These are phyloP conservation scores for Syzygium aqueum DNA, from an alignment of 345 rosid genomes.

Conservation along the genomic window DNA sequence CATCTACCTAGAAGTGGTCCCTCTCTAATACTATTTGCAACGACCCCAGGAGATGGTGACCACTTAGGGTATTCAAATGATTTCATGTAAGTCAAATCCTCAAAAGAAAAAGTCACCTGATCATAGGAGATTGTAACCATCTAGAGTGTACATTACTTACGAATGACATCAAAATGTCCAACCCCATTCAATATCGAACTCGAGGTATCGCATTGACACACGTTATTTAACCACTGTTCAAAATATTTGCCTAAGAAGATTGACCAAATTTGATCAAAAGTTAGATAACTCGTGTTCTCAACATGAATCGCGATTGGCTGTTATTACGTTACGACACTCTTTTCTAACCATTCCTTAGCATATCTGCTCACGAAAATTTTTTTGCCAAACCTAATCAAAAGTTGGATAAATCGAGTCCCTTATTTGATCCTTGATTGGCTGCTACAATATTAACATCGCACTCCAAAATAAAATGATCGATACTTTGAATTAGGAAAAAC, in stretches of 20 bases:
- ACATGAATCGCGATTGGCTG: no score
- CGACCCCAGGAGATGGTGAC: not conserved
- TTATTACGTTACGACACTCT: not conserved
- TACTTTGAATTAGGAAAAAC: not conserved
- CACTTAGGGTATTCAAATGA: not conserved
- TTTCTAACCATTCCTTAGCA: not conserved
- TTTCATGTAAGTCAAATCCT: not conserved
- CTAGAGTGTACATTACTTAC: not conserved
- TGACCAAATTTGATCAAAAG: not conserved
- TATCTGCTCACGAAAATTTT: not conserved
- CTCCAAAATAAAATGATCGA: not conserved
- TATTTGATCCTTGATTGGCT: accelerated
- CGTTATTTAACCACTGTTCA: not conserved
- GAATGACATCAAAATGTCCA: not conserved
- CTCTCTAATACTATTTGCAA: not conserved
- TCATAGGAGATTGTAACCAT: not conserved
- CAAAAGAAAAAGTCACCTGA: not conserved
- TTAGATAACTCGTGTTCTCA: not conserved
- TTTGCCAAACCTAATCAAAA: not conserved
- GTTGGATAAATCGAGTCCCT: not conserved
- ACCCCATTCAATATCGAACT: not conserved
- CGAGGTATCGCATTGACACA: not conserved
- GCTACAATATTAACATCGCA: not conserved
- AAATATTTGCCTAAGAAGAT: not conserved
- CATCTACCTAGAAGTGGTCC: not conserved